Evolutionary conservation across 352 stramenopile genomes (phyloP), one percentile per base, ranked within the genome.

Genomic region (Pythium myriotylum): DNA sequence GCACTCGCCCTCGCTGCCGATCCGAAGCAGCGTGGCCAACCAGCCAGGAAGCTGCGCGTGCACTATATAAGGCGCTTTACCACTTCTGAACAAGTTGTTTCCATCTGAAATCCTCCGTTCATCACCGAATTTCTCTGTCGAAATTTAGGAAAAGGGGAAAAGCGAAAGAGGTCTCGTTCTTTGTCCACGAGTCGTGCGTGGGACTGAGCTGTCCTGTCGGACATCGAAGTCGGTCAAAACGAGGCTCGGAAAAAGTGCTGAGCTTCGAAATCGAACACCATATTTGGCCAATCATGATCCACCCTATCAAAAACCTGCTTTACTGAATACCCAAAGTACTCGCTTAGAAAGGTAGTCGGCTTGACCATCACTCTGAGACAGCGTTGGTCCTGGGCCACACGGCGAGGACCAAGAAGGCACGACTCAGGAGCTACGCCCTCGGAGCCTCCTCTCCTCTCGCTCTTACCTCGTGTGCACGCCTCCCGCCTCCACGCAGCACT

Each of bases 351-450:
- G 37, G 4, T 6, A 43, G 13, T 4, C 17, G 13, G 37, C 24
- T 33, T 47, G 40, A 59, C 52, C 52, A 59, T 59, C 52, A 59
- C 52, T 59, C 52, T 51, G 40, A 10, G 12, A 12, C 8, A 12
- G 51, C 51, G 51, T 40, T 49, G 37, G 51, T 58, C 37, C 35
- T 35, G 12, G 20, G 41, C 47, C 47, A 53, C 46, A 35, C 8
- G 33, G 37, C 37, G 7, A 43, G 13, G 13, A 43, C 37, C 37
- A 43, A 43, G 37, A 20, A 43, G 37, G 17, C 37, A 43, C 37
- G 37, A 43, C 37, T 6, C 33, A 43, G 37, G 7, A 43, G 37
- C 37, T 43, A 6, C 13, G 17, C 17, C 37, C n/a, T n/a, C 13
- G 37, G 4, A 16, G 13, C n/a, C 37, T 17, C 37, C 13, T 16